Evolutionary conservation across 2,329 filamentous ascomycete genomes (phyloP).

Genomic region (Cladosporium sp.): DNA sequence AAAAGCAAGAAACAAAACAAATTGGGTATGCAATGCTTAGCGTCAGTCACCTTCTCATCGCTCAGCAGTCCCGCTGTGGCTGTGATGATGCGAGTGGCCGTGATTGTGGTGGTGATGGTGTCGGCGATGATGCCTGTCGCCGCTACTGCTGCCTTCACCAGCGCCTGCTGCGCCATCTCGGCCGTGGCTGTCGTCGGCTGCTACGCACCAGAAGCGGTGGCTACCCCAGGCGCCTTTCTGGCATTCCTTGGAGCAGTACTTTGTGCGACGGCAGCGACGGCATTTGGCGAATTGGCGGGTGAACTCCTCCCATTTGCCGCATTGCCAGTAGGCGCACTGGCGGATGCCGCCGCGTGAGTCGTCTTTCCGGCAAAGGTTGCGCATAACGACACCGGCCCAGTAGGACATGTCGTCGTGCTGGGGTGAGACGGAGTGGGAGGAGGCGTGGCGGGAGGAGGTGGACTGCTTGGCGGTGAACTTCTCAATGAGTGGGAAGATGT

Average conservation of each 20-base stretch:
- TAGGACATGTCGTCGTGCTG: conserved; percentile 76
- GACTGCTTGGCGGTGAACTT: conserved; percentile 82
- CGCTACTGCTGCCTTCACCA: conserved; percentile 18
- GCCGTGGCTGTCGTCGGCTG: conserved; percentile 49
- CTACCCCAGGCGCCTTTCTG: conserved; percentile 99
- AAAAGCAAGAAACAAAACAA: background rate
- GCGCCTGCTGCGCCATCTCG: conserved; percentile 15
- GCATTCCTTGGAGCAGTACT: conserved; percentile 95
- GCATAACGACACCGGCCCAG: conserved; percentile 98
- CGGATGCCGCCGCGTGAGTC: conserved; percentile 90
- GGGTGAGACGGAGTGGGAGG: conserved; percentile 19
- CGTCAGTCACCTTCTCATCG: background rate
- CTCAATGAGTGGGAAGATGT: conserved; percentile 96
- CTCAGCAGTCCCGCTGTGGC: conserved; percentile 5
- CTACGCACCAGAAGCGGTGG: conserved; percentile 95
- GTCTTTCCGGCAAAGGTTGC: conserved; percentile 96
- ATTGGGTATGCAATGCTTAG: background rate
- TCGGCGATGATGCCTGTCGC: conserved; percentile 19
- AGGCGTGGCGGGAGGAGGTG: conserved; percentile 57
- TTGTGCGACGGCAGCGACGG: conserved; percentile 88
- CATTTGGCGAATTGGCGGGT: conserved; percentile 98
- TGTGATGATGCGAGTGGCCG: conserved; percentile 19
- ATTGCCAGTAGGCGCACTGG: conserved; percentile 97
- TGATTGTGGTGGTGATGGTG: conserved; percentile 22
- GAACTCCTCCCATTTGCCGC: conserved; percentile 96